Evolutionary conservation across 148 eudicot genomes (phyloP), one percentile per base, ranked within the genome.

Genomic region (Drosera capensis): DNA sequence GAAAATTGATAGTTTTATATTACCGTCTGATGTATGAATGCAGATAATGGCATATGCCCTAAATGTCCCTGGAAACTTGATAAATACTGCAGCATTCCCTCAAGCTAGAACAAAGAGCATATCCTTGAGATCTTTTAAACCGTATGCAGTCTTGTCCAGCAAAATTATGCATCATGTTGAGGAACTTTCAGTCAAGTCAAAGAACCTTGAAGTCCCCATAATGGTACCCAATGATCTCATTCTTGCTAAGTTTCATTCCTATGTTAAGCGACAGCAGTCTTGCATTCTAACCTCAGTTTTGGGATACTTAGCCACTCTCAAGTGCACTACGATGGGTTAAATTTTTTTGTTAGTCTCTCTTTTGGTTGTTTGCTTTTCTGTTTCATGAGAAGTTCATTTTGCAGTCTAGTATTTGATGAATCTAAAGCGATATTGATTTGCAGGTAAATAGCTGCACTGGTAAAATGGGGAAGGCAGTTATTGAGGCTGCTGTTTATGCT

Each of bases 371-470:
- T 9, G 38, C 38, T 34, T 3, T 11, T 5, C 2, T 34, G n/a
- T 34, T 9, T 3, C 14, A n/a, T 11, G 3, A 34, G 14, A 34
- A 15, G 31, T 3, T 34, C 38, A 9, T 34, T 34, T 15, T n/a
- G n/a, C n/a, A n/a, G n/a, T 34, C 38, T 9, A 34, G 38, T 34
- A 9, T 34, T 34, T 34, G 38, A 15, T 11, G 31, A 34, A 34
- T 34, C 11, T 14, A n/a, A n/a, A n/a, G n/a, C n/a, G 24, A 22
- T 38, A 23, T 37, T 64, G 15, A 31, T 3, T 45, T 66, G 44
- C 34, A 87, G 96, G 94, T 87, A 58, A 87, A 79, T 65, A 81
- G 90, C 45, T 79, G 82, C 70, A 71, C 68, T 53, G 96, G 96
- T 15, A 82, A 80, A 68, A 82, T 87, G 96, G 96, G 96, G 6